These are phyloP conservation scores for Colletotrichum sp. DNA, from an alignment of 2,329 filamentous ascomycete species.

Conservation along the genomic window DNA sequence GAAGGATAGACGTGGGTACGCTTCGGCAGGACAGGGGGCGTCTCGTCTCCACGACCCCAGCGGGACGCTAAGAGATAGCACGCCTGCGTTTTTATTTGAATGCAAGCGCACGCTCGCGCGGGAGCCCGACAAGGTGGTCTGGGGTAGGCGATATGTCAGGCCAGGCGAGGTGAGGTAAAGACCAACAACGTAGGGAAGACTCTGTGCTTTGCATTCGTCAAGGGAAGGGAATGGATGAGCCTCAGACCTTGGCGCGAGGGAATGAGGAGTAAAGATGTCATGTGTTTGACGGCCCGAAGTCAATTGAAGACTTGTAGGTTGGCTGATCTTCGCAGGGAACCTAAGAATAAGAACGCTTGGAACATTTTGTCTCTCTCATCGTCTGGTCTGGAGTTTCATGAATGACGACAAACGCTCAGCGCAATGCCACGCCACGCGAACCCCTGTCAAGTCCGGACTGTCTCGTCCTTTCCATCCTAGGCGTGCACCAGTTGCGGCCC, in stretches of 20 bases:
- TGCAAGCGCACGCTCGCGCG: background rate
- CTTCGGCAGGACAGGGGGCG: background rate
- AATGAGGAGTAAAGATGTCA: background rate
- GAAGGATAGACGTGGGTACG: background rate
- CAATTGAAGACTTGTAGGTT: background rate
- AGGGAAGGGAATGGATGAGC: background rate
- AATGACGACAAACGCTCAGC: background rate
- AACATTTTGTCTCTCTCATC: background rate
- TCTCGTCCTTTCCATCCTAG: background rate
- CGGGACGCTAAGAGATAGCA: background rate
- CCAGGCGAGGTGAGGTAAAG: background rate
- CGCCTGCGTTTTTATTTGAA: background rate
- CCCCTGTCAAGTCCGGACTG: background rate
- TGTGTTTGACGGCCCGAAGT: background rate
- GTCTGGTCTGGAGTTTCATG: conserved; percentile 1
- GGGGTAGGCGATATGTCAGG: background rate
- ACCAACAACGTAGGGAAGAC: background rate
- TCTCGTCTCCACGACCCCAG: background rate
- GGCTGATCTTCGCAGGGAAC: background rate
- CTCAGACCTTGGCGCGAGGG: background rate
- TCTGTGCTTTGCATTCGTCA: background rate
- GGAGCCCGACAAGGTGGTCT: background rate
- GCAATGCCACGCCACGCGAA: background rate
- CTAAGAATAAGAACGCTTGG: background rate
- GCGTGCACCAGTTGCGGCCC: background rate